Base-by-base conservation (phyloP, 331 rosid species). In the Saraca asoca region DNA sequence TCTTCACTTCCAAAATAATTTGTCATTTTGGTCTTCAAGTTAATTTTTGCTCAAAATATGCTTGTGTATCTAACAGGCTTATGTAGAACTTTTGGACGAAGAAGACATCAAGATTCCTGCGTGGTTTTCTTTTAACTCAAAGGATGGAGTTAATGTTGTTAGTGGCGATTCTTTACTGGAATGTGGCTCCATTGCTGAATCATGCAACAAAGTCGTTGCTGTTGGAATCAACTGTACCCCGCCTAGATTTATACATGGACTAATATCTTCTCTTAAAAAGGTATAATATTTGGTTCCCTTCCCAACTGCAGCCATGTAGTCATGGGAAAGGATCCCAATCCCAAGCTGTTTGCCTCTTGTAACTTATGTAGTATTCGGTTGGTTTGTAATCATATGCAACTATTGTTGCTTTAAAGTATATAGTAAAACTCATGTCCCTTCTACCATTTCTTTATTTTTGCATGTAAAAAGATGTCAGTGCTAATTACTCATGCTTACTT, bases 211-310 rank as follows among this genome's bases (percentile, higher is more conserved):
- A 60, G 88, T 83, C 62, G 85, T 90, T 37, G 96, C 97, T 31
- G 82, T 86, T 42, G 98, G 98, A 64, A 85, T 93, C 75, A 93
- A 93, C 82, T 93, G 97, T 74, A 93, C 98, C 66, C 95, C 98
- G 5, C 98, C 98, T 11, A 86, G 98, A 82, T 93, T 79, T 79
- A 84, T 93, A 68, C 95, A 78, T 59, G 95, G 56, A 53, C 78
- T 90, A 55, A 81, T 93, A 73, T 66, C 77, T 59, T 74, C 79
- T 58, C 84, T 93, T 34, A 81, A 68, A 69, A 81, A 90, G 96
- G 98, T 90, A 82, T 49, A 60, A 11, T 65, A 59, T 72, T 12
- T 9, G 46, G 13, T 71, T 19, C 69, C 66, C 29, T 42, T 73
- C 44, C 38, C 31, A 24, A 24, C 31, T 24, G 31, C 31, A 24